Percentiles rank a stretch among this genome's conserved stretches.
Evolutionary conservation across 495 filamentous ascomycete genomes (phyloP).

Genomic region (Talaromyces nanjingensis): DNA sequence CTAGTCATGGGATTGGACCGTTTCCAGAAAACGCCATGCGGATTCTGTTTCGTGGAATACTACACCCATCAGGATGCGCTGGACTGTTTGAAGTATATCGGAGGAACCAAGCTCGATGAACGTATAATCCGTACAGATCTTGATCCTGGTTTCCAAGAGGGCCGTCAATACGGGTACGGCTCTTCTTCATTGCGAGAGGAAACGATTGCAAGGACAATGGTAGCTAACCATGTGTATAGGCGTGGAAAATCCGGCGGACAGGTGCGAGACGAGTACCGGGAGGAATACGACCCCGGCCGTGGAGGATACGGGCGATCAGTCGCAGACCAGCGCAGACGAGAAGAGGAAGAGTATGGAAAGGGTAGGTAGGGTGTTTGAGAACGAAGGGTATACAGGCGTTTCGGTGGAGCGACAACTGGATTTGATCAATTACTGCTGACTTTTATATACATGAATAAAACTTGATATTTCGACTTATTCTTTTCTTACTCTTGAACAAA

Average conservation of each 20-base stretch:
- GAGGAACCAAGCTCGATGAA: conserved; percentile 97
- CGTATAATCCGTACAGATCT: conserved; percentile 94
- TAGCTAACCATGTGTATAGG: conserved; percentile 31
- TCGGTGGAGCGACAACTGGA: conserved; percentile 4
- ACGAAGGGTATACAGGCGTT: conserved; percentile 5
- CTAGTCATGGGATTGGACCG: conserved; percentile 98
- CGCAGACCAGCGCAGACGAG: conserved; percentile 55
- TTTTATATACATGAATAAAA: neutral
- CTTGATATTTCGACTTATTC: neutral
- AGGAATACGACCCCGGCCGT: conserved; percentile 91
- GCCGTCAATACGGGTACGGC: conserved; percentile 81
- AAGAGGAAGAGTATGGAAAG: conserved; percentile 46
- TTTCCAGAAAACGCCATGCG: conserved; percentile 94
- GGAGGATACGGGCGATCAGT: conserved; percentile 75
- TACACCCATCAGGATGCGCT: conserved; percentile 95
- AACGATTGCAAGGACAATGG: neutral
- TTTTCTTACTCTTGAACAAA: neutral
- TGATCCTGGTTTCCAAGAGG: conserved; percentile 92
- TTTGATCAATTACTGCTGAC: neutral
- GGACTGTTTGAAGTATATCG: conserved; percentile 97
- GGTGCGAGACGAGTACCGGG: conserved; percentile 94
- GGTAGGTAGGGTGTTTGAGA: conserved; percentile 30
- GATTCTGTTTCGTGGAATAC: conserved; percentile 99
- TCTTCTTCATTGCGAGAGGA: neutral
- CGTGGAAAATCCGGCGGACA: conserved; percentile 91